phyloP scores from a whole-genome alignment of 169 alveolate genomes.

The Eimeria brunetti region DNA sequence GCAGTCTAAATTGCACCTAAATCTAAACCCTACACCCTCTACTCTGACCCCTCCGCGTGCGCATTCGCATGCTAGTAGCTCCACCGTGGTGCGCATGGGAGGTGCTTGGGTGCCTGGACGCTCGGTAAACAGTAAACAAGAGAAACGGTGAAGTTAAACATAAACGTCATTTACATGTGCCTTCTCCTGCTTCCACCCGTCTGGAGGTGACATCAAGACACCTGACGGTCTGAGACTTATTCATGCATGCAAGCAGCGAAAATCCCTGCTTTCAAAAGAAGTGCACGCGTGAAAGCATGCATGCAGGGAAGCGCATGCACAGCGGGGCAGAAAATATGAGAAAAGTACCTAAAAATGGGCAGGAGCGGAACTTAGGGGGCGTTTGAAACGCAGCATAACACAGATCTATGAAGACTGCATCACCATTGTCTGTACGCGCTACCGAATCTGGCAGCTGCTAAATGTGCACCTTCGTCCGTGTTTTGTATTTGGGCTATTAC shows the following conservation, averaged over 20 bases:
- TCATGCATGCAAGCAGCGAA: neutral
- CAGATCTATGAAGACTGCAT: neutral
- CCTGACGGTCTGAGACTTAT: neutral
- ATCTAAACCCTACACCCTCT: neutral
- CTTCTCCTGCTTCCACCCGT: neutral
- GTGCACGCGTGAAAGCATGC: neutral
- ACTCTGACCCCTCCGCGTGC: too few species aligned
- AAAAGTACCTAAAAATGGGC: constrained; percentile 4
- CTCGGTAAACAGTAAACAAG: neutral
- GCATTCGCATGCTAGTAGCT: too few species aligned
- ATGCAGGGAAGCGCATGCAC: neutral
- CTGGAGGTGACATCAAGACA: neutral
- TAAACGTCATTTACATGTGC: neutral
- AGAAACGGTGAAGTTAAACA: neutral
- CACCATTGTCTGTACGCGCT: neutral
- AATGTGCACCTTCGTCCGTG: neutral
- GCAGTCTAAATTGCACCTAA: neutral
- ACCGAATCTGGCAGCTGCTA: neutral
- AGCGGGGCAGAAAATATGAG: neutral
- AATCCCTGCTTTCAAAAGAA: too few species aligned
- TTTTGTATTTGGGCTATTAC: neutral
- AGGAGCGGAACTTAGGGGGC: neutral
- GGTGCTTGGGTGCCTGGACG: neutral
- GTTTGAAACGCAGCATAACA: neutral
- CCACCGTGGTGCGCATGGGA: too few species aligned